phyloP scores from a whole-genome alignment of 2,329 filamentous ascomycete genomes.

The Hypoxylon sp. region DNA sequence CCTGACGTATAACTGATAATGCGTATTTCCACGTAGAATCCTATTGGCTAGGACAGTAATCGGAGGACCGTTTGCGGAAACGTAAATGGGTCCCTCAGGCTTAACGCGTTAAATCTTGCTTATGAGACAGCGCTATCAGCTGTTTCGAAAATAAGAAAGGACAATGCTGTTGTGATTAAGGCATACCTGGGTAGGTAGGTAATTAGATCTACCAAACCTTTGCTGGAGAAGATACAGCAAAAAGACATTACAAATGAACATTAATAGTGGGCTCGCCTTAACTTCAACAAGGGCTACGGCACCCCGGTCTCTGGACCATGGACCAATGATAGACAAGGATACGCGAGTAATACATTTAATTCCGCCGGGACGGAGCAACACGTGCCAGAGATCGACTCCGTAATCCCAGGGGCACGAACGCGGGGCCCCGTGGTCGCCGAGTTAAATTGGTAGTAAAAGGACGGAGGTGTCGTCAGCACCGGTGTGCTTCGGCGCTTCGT shows the following conservation, averaged over 20 bases:
- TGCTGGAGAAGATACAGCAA: neutral
- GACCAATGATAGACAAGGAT: neutral
- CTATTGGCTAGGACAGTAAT: neutral
- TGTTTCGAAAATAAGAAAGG: neutral
- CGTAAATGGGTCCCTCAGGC: too few relatives aligned
- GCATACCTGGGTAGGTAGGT: neutral
- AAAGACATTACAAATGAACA: neutral
- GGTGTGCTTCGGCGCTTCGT: neutral
- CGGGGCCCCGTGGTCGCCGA: neutral
- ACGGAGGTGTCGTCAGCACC: slow-evolving; percentile 1
- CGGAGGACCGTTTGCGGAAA: neutral
- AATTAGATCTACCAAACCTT: neutral
- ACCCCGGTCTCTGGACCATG: neutral
- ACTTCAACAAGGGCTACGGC: neutral
- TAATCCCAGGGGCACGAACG: neutral
- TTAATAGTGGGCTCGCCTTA: neutral
- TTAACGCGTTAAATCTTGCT: neutral
- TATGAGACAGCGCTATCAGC: neutral
- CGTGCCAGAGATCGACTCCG: neutral
- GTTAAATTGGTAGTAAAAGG: neutral
- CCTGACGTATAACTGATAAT: neutral
- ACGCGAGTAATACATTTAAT: neutral
- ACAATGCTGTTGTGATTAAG: neutral
- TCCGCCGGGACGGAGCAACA: neutral
- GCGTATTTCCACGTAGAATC: neutral